Conservation (phyloP, 2,329 filamentous ascomycete species). For the Paraconiothyrium brasiliense region DNA sequence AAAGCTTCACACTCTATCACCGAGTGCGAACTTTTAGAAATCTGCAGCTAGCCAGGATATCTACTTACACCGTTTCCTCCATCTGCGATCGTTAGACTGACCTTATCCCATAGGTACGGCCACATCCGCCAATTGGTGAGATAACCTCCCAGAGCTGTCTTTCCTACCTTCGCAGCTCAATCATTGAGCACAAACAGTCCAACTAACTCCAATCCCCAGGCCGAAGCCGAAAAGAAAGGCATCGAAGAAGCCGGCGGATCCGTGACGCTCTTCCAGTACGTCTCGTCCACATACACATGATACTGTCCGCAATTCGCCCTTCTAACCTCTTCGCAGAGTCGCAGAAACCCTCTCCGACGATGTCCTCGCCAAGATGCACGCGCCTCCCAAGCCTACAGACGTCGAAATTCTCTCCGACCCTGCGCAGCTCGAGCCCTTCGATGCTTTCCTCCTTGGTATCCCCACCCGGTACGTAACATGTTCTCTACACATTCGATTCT, state of each 20-base stretch:
- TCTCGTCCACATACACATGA: slow-evolving; percentile 12
- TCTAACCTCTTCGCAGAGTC: slow-evolving; percentile 60
- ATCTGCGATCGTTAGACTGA: too few relatives aligned
- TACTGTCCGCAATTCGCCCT: background rate
- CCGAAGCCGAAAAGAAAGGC: slow-evolving; percentile 89
- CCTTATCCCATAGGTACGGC: slow-evolving; percentile 30
- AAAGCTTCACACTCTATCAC: too few relatives aligned
- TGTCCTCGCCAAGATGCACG: slow-evolving; percentile 89
- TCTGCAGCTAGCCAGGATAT: too few relatives aligned
- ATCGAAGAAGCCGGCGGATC: slow-evolving; percentile 86
- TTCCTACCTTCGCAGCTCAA: background rate
- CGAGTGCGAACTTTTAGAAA: too few relatives aligned
- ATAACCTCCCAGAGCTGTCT: slow-evolving; percentile 22
- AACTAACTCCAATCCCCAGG: slow-evolving; percentile 61
- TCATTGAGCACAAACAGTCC: background rate
- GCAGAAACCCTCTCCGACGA: slow-evolving; percentile 86
- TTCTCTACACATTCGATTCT: too few relatives aligned
- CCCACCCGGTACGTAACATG: slow-evolving; percentile 70
- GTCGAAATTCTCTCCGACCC: slow-evolving; percentile 70
- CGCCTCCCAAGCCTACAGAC: slow-evolving; percentile 75
- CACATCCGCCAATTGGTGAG: slow-evolving; percentile 44
- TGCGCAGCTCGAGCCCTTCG: slow-evolving; percentile 75
- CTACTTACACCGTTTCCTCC: too few relatives aligned
- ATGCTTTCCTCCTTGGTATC: slow-evolving; percentile 91
- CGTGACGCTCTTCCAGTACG: slow-evolving; percentile 83